Percentiles rank a stretch among this genome's conserved stretches.
Evolutionary conservation across 345 rosid species (phyloP).

Genomic region (Gossypium turneri): DNA sequence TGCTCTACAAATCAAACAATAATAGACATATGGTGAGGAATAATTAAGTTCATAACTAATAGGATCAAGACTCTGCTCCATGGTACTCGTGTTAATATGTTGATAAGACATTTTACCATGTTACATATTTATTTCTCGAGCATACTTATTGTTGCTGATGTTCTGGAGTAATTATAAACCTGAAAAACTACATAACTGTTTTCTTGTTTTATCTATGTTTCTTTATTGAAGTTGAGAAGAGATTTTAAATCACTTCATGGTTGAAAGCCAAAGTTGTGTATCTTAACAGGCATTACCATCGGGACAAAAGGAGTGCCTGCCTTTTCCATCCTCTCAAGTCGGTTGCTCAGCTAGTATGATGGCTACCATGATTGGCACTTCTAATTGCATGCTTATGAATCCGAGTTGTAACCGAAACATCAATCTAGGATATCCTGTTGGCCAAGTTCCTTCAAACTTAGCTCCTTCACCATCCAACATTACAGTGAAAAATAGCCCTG

Average conservation of each 20-base stretch:
- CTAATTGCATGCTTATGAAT: slow-evolving; percentile 37
- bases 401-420: slow-evolving; percentile 29
- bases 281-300: slow-evolving; percentile 47
- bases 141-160: neutral
- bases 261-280: slow-evolving; percentile 12
- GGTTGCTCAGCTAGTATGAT: slow-evolving; percentile 26
- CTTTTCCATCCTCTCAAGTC: slow-evolving; percentile 34
- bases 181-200: too few relatives aligned
- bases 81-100: neutral
- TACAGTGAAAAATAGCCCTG: slow-evolving; percentile 52
- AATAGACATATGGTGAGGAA: neutral
- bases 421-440: slow-evolving; percentile 45
- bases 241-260: neutral
- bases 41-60: neutral
- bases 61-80: neutral
- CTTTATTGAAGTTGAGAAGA: neutral
- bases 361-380: slow-evolving; percentile 22
- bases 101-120: neutral
- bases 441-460: slow-evolving; percentile 53
- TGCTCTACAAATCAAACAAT: neutral
- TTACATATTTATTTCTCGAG: neutral
- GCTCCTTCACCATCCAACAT: slow-evolving; percentile 56
- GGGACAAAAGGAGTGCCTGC: slow-evolving; percentile 37
- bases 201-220: neutral
- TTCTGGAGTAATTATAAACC: neutral